Evolutionary conservation across 2,329 filamentous ascomycete species (phyloP), one percentile per base, ranked within the genome.

Genomic region (Chaetomiaceae sp.): DNA sequence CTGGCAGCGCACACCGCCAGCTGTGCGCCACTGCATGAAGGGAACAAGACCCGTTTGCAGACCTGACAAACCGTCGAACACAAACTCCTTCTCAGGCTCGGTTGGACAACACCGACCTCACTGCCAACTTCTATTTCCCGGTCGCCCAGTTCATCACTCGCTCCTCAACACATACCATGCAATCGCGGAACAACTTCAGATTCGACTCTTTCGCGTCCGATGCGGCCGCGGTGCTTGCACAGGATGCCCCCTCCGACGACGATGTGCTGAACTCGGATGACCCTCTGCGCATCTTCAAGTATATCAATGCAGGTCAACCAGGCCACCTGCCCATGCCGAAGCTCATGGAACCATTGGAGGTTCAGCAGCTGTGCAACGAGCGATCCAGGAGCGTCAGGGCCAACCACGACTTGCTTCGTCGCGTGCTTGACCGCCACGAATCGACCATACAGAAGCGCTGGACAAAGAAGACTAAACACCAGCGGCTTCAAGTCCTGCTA

Each of bases 371-470:
- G n/a, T 36, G 26, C 30, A 26, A 30, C 29, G 27, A 48, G 19
- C 37, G 35, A 17, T 33, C 45, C 11, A 29, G 4, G 11, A 22
- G n/a, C 27, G 35, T 48, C 38, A 12, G 8, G 18, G 29, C 27
- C 29, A 40, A 12, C 14, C 29, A 29, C 41, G 33, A 17, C 6
- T 46, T 36, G 3, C 57, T 77, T 7, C 60, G 62, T 10, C 57
- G 58, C 1, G 73, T 77, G 5, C 45, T 80, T 2, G 59, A 69
- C 33, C 68, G 75, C 4, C 72, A 78, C 39, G 75, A 81, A 55
- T 60, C 58, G 1, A 69, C 66, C 0, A 70, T 81, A 10, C 68
- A 69, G 43, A 75, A 69, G 50, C 68, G 76, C 32, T 83, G 76
- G 77, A 49, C 55, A 3, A 79, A 79, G 55, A 79, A 78, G 60